Base-by-base conservation (phyloP, 306 rosid species). In the Lagenaria siceraria region DNA sequence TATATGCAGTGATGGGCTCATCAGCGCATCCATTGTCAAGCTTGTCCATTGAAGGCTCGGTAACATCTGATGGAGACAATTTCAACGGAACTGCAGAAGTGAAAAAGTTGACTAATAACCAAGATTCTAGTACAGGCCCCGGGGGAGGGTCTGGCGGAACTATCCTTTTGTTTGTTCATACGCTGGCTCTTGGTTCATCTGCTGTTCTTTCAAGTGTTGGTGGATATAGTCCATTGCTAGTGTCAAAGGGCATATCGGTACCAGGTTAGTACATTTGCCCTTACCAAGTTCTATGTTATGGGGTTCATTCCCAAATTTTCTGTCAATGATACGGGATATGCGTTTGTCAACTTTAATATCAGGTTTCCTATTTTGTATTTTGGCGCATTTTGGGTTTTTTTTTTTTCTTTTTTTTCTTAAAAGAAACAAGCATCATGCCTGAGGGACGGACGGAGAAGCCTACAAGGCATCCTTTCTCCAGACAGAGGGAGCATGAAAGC, bases 61-160 rank as follows among this genome's bases (percentile, higher is more conserved):
- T 96, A 80, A 83, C 74, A 71, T 86, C 97, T 18, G 92, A 96
- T 81, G 99, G 99, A 80, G 97, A 84, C 75, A 84, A 72, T 84
- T 89, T 83, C 86, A 85, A 88, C 51, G 82, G 83, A 78, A 83
- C 77, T 53, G 43, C 64, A 56, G 48, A 48, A 80, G 79, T 22
- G 53, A 81, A 59, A 52, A 82, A 73, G 4, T 64, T 78, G 79
- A 24, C 83, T 25, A 31, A 36, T 77, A 68, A 72, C 68, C 83
- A 83, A 81, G 84, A 78, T 77, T 79, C 78, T 27, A 86, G 78
- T 81, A 92, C 86, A 71, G 92, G 87, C 69, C 93, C 93, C 53
- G 99, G 99, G 35, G 99, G 99, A 79, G 99, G 96, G 64, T 96
- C 99, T 83, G 99, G 99, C 80, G 99, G 99, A 77, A 85, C 93